Evolutionary conservation across 108 stramenopile species (phyloP), one percentile per base, ranked within the genome.

Genomic region (Discostella pseudostelligera): DNA sequence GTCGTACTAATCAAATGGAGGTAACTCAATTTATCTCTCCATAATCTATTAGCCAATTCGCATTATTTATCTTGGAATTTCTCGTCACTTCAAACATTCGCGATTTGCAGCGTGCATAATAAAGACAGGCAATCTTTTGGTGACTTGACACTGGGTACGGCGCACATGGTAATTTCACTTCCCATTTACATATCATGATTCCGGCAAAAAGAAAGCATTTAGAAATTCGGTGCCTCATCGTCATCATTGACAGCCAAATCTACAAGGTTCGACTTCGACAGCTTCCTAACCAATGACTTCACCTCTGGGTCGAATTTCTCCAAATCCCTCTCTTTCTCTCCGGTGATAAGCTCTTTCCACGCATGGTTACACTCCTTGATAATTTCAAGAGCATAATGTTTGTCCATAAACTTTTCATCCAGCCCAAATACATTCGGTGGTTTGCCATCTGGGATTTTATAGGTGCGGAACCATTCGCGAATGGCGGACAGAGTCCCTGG

Each of bases 381-480:
- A 45, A 98, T 79, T 54, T 89, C 72, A 56, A 88, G 79, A 50
- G 98, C 96, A 72, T 96, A 96, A 26, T 74, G 77, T 59, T 87
- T 88, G 76, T 87, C 75, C 96, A 97, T 97, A 79, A 93, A 98
- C 50, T 78, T 59, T 77, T 97, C 98, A 67, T 86, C 95, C 49
- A 96, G 72, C 8, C 90, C 96, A 59, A 99, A 98, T 9, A 82
- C 80, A 77, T 99, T 99, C 12, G 88, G 89, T 42, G 97, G 97
- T 80, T 99, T 99, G 47, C 98, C 98, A 70, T 99, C 98, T 16
- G 97, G 95, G 46, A 97, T 94, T 79, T 99, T 99, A 90, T 99
- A 99, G 42, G 96, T 97, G 39, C 97, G 82, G 83, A 96, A 97
- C 98, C 98, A 99, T 80, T 97, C 97, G 40, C 96, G 86, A 46